Base-by-base conservation (phyloP, 139 green algal species). In the Volvox reticuliferus region DNA sequence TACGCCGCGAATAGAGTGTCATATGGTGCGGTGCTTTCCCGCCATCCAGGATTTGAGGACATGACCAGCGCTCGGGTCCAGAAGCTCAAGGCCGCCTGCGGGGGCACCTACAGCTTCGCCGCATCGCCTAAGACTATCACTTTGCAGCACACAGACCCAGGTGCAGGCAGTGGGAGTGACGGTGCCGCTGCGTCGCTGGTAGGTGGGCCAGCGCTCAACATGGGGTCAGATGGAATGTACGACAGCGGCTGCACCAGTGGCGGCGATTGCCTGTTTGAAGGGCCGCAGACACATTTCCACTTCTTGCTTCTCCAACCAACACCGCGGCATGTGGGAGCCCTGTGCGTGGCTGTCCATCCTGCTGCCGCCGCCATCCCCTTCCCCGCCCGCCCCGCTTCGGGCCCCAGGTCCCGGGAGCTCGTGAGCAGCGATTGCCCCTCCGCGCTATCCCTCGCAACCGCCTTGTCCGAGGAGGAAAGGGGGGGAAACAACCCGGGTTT, bases 231-330 rank as follows among this genome's bases (percentile, higher is more conserved):
- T 16, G 63, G 21, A n/a, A 2, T 22, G 33, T 0, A 1, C 82
- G 32, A 67, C 22, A 13, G 30, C 17, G 32, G 9, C 30, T 32
- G 36, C 32, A 9, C 2, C 63, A 20, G 82, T 13, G 24, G 19
- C 3, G 32, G 1, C 61, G 21, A 28, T 19, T 81, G 75, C 32
- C 14, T 0, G 18, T 81, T 76, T 32, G 37, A 50, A 16, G 22
- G 30, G 19, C 5, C 63, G 14, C 22, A 55, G 28, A 79, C 37
- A 68, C 37, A 44, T 17, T 90, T 82, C 50, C n/a, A 24, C 73
- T 84, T 90, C 44, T 32, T 83, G 69, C 86, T 90, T 12, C 76
- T 90, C 71, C 86, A 90, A 69, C 86, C 86, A 21, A 84, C 86
- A 1, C 86, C 86, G 6, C 2, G 6, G 0, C 86, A 90, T 55